These are phyloP conservation scores for Phtheirospermum japonicum DNA, from an alignment of 257 asterid species.

Conservation along the genomic window DNA sequence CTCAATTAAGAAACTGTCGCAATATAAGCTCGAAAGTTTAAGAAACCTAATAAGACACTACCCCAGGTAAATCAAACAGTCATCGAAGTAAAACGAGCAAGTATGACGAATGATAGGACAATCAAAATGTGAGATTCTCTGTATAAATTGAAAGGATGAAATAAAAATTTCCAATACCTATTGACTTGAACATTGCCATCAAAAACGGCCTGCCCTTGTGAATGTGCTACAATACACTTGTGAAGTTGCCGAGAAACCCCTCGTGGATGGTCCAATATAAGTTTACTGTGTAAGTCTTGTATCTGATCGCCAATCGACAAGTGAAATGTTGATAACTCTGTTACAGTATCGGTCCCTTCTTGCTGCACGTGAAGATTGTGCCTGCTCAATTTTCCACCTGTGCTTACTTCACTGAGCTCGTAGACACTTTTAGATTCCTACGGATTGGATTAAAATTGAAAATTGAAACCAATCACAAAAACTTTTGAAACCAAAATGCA, in stretches of 20 bases:
- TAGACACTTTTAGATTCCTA: conserved; percentile 72
- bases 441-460: conserved; percentile 13
- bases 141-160: conserved; percentile 1
- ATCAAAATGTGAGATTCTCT: not conserved
- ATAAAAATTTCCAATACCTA: conserved; percentile 46
- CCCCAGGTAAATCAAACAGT: conserved; percentile 6
- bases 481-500: not conserved
- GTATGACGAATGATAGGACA: not conserved
- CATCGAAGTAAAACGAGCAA: not conserved
- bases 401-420: conserved; percentile 73
- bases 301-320: conserved; percentile 68
- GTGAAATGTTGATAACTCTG: conserved; percentile 84
- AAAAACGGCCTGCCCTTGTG: conserved; percentile 82
- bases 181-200: conserved; percentile 94
- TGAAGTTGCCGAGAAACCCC: conserved; percentile 84
- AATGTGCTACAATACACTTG: conserved; percentile 93
- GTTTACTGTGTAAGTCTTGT: conserved; percentile 85
- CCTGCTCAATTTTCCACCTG: conserved; percentile 88
- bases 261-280: conserved; percentile 83
- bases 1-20: not conserved
- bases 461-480: conserved; percentile 17
- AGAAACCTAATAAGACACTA: not conserved
- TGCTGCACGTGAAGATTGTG: conserved; percentile 90
- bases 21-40: not conserved
- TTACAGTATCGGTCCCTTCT: conserved; percentile 71